Evolutionary conservation across 116 monocot species (phyloP), one percentile per base, ranked within the genome.

Genomic region (Iris pallida): DNA sequence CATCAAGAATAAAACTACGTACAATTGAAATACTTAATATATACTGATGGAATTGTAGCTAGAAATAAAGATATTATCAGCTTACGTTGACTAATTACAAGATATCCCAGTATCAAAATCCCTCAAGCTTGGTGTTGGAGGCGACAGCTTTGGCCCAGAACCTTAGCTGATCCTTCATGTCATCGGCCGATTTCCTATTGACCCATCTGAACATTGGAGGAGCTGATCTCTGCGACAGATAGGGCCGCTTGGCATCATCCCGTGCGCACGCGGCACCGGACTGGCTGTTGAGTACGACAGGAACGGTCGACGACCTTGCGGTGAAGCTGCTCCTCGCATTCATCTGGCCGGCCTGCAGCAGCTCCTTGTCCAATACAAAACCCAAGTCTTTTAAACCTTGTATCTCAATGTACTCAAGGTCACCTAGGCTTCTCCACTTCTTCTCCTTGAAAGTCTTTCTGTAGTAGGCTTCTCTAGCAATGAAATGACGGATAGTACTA

Each of bases 381-480:
- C 88, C 92, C 7, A 92, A 75, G 69, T 92, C 92, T 64, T 69
- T 80, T 78, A 88, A 83, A 5, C 92, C 92, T 68, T 88, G 82
- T 11, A 88, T 66, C 78, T 92, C 92, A 43, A 83, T 78, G 47
- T 41, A 67, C 61, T 88, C 92, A 0, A 92, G 80, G 45, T 92
- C 88, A 49, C 71, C 78, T 9, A 67, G 19, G 76, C 92, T 88
- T 68, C 60, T 85, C 85, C 85, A 85, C 46, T 72, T 85, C 78
- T 79, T 85, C 60, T 72, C 75, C 47, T 60, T 71, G 55, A 74
- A 72, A 9, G 57, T 41, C 15, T 62, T 73, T 18, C 64, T 57
- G 51, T 64, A 68, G 16, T 59, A 61, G 0, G 71, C 54, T 61
- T 76, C 79, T 12, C 19, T 20, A 4, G 16, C 43, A 19, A 64